These are phyloP conservation scores for Dendrobium catenatum DNA, from an alignment of 106 monocot species.

Conservation along the genomic window DNA sequence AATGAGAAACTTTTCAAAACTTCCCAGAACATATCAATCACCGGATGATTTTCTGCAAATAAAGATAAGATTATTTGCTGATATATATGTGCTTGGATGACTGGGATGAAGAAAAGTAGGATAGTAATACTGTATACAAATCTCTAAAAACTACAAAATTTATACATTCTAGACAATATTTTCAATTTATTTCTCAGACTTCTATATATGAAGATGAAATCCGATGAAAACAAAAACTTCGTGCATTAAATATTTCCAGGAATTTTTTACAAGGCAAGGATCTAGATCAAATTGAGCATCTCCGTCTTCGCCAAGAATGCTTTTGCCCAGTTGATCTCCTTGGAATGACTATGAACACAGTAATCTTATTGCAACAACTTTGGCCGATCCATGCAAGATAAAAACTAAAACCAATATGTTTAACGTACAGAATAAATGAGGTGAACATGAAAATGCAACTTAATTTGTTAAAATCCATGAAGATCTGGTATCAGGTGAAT, in stretches of 20 bases:
- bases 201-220: not conserved
- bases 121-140: not conserved
- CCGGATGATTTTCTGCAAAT: slow-evolving; percentile 53
- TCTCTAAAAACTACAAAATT: not conserved
- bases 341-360: not conserved
- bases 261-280: not conserved
- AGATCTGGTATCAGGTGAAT: too few species aligned
- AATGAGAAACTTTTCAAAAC: slow-evolving; percentile 66
- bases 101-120: not conserved
- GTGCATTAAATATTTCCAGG: not conserved
- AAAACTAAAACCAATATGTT: not conserved
- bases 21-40: slow-evolving; percentile 88
- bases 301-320: not conserved
- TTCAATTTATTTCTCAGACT: not conserved
- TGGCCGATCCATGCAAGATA: not conserved
- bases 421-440: too few species aligned
- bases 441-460: too few species aligned
- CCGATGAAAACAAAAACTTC: not conserved
- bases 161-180: not conserved
- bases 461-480: too few species aligned
- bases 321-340: not conserved
- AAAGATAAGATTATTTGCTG: not conserved
- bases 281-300: not conserved
- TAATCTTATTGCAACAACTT: not conserved
- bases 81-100: not conserved